phyloP scores from a whole-genome alignment of 768 basidiomycete genomes.

The Xerocomellus amylosporus region DNA sequence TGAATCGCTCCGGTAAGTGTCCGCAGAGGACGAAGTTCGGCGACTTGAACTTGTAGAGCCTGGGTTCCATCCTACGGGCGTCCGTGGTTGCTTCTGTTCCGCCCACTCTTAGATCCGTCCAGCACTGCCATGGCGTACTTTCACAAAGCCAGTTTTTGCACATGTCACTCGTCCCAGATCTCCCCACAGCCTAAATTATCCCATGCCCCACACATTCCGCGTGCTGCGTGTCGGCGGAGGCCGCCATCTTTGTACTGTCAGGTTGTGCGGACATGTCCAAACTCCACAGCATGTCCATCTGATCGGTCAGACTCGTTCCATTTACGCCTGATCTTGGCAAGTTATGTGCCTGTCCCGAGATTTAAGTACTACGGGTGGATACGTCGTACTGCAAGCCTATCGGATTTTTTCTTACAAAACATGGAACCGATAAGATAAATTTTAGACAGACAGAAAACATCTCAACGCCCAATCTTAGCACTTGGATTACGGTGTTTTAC shows the following conservation, averaged over 20 bases:
- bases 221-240: constrained; percentile 22
- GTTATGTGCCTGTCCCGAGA: constrained; percentile 15
- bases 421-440: too few relatives aligned
- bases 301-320: constrained; percentile 4
- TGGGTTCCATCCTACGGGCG: constrained; percentile 3
- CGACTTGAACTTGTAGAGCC: constrained; percentile 1
- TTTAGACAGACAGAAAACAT: too few relatives aligned
- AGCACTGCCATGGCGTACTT: constrained; percentile 13
- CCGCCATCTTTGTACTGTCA: constrained; percentile 25
- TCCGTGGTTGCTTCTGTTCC: constrained; percentile 14
- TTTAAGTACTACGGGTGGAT: not conserved
- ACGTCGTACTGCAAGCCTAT: too few relatives aligned
- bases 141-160: constrained; percentile 1
- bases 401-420: too few relatives aligned
- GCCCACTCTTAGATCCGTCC: constrained; percentile 21
- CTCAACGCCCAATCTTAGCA: too few relatives aligned
- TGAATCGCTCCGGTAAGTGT: not conserved
- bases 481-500: too few relatives aligned
- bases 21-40: not conserved
- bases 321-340: constrained; percentile 10
- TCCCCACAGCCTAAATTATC: constrained; percentile 23
- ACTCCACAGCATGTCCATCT: constrained; percentile 11
- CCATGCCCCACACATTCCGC: constrained; percentile 23
- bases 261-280: constrained; percentile 3
- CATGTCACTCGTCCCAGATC: not conserved